Evolutionary conservation across 2,329 filamentous ascomycete species (phyloP).

Genomic region (Sarocladium kiliense): DNA sequence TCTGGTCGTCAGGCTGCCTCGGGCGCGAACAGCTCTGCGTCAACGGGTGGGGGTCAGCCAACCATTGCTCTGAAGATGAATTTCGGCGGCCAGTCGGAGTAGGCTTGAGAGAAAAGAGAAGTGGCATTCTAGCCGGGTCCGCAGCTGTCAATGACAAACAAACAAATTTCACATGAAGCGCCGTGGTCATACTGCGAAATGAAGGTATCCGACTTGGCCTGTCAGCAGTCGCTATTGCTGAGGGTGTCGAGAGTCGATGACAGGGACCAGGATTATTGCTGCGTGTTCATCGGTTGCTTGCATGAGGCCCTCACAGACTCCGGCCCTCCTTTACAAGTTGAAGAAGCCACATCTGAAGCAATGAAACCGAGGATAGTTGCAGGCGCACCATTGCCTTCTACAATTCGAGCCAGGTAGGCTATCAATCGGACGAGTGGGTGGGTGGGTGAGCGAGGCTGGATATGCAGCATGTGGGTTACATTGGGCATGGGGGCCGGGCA

Average conservation of each 20-base stretch:
- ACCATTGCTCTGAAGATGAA: constrained; percentile 94
- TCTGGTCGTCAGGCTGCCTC: constrained; percentile 48
- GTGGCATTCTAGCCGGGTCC: constrained; percentile 7
- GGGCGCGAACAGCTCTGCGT: constrained; percentile 29
- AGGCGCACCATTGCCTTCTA: no score
- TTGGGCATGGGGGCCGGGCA: neutral
- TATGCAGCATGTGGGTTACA: neutral
- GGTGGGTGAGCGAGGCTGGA: neutral
- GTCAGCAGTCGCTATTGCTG: neutral
- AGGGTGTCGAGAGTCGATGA: neutral
- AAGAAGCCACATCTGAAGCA: no score
- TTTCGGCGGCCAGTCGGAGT: constrained; percentile 52
- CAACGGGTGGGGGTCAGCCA: constrained; percentile 53
- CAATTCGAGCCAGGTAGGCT: no score
- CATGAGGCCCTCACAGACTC: neutral
- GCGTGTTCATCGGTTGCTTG: neutral
- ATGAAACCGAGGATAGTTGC: no score
- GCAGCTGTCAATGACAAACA: constrained; percentile 6
- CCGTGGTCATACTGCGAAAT: neutral
- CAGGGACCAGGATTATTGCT: neutral
- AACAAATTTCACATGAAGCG: neutral
- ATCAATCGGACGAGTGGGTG: no score
- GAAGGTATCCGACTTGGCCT: neutral
- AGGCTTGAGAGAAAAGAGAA: neutral
- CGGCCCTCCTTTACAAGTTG: neutral